Evolutionary conservation across 2,329 filamentous ascomycete genomes (phyloP).

Genomic region (Hansfordia pulvinata): DNA sequence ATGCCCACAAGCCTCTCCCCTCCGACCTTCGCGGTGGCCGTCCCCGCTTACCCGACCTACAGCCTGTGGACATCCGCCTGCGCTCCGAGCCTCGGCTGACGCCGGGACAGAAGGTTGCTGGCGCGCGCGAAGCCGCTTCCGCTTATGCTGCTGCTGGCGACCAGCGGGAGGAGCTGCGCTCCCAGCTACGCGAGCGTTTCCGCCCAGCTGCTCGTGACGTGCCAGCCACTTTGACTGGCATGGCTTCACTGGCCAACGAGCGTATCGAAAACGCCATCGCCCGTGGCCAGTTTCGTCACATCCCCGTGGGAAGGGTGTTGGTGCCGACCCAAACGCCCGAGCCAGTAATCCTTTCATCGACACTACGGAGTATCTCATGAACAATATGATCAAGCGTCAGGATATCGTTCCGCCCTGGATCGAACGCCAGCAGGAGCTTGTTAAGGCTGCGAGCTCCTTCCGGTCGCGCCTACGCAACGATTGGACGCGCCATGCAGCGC

Average conservation of each 20-base stretch:
- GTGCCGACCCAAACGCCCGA: slow-evolving; percentile 67
- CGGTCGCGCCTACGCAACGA: slow-evolving; percentile 62
- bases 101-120: slow-evolving; percentile 32
- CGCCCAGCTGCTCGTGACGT: slow-evolving; percentile 56
- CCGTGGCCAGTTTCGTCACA: slow-evolving; percentile 74
- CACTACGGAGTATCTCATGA: slow-evolving; percentile 96
- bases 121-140: slow-evolving; percentile 43
- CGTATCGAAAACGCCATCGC: slow-evolving; percentile 86
- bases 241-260: slow-evolving; percentile 78
- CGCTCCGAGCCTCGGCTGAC: slow-evolving; percentile 22
- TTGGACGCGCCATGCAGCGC: slow-evolving; percentile 73
- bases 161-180: slow-evolving; percentile 58
- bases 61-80: slow-evolving; percentile 39
- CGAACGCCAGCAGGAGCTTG: slow-evolving; percentile 90
- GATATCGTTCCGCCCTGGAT: slow-evolving; percentile 97
- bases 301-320: slow-evolving; percentile 68
- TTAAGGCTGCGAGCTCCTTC: slow-evolving; percentile 55
- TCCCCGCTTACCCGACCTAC: slow-evolving; percentile 24
- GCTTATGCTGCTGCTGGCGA: slow-evolving; percentile 37
- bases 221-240: slow-evolving; percentile 63
- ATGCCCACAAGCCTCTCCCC: slow-evolving; percentile 58
- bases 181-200: slow-evolving; percentile 72
- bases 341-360: slow-evolving; percentile 84
- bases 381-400: slow-evolving; percentile 94
- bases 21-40: slow-evolving; percentile 29